Evolutionary conservation across 164 flowering plant species (phyloP), one percentile per base, ranked within the genome.

Genomic region (Kingdonia uniflora): DNA sequence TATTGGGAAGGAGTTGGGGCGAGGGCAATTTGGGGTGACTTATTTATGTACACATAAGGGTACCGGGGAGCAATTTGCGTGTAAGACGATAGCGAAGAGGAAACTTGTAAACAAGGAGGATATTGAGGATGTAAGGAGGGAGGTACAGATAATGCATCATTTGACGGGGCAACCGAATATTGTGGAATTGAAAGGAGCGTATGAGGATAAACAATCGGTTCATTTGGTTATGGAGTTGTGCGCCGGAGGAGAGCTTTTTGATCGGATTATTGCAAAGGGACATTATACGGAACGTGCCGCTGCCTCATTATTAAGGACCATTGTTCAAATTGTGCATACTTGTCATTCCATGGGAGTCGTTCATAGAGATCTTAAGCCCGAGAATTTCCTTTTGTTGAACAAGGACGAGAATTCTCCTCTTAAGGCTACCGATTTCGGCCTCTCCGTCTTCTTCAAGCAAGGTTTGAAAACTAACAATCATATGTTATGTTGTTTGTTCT

Each of bases 11-110:
- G 95, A 87, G 71, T 78, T 87, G 1, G 91, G 95, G 0, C 57
- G 95, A 14, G 95, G 95, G 0, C 91, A 86, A 51, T 87, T 87
- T 19, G 95, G 95, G 5, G 71, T 84, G 1, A 87, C 95, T 20
- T 76, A 84, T 58, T 53, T 80, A 23, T 80, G 88, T 56, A 84
- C 91, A 0, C 68, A 73, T 51, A 84, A 79, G 65, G 63, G 48
- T 14, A 77, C 80, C 0, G 87, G 87, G 0, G 79, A 80, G 54
- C 86, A 84, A 54, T 79, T 76, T 29, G 95, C 95, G 0, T 81
- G 91, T 64, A 87, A 87, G 60, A 81, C 88, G 2, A 87, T 87
- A 2, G 91, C 92, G 1, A 81, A 81, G 54, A 46, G 85, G 64
- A 83, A 81, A 62, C 79, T 81, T 1, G 76, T 56, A 0, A 75